Conservation (phyloP, 176 grass and related monocot species). For the Olyra latifolia region DNA sequence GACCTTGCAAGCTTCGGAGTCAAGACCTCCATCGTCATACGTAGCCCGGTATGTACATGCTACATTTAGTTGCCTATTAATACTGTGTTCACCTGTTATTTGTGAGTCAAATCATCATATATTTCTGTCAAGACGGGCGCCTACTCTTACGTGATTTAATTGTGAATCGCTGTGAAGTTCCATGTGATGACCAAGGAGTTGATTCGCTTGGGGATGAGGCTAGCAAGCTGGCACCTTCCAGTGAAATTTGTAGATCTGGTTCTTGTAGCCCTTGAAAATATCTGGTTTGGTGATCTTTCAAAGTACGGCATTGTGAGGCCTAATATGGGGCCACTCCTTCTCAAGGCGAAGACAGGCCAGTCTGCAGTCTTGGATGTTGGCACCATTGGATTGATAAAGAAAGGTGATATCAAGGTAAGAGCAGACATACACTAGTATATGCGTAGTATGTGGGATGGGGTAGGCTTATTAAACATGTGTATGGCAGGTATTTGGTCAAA, state of each 20-base stretch:
- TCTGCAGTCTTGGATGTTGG: conserved; percentile 71
- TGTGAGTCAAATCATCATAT: neutral
- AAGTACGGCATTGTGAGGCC: conserved; percentile 62
- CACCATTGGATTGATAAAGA: conserved; percentile 50
- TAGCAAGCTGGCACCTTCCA: conserved; percentile 36
- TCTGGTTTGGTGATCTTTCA: conserved; percentile 52
- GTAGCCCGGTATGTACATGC: conserved; percentile 36
- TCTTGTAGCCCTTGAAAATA: conserved; percentile 34
- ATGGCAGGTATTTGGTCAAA: conserved; percentile 36
- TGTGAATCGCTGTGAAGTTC: conserved; percentile 35
- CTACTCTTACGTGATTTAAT: neutral
- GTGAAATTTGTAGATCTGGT: conserved; percentile 46
- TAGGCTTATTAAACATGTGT: neutral
- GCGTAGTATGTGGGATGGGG: neutral
- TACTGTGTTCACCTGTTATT: neutral
- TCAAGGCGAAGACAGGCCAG: conserved; percentile 51
- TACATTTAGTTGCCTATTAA: neutral
- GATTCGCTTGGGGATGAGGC: conserved; percentile 55
- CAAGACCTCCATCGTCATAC: conserved; percentile 45
- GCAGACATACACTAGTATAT: neutral
- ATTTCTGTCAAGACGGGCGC: neutral
- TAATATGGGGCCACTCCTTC: conserved; percentile 42
- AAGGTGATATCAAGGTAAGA: conserved; percentile 51
- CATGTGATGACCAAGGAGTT: conserved; percentile 60
- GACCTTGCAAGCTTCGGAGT: conserved; percentile 55